phyloP scores from a whole-genome alignment of 2,329 filamentous ascomycete genomes.

The Penicillium verrucosum region DNA sequence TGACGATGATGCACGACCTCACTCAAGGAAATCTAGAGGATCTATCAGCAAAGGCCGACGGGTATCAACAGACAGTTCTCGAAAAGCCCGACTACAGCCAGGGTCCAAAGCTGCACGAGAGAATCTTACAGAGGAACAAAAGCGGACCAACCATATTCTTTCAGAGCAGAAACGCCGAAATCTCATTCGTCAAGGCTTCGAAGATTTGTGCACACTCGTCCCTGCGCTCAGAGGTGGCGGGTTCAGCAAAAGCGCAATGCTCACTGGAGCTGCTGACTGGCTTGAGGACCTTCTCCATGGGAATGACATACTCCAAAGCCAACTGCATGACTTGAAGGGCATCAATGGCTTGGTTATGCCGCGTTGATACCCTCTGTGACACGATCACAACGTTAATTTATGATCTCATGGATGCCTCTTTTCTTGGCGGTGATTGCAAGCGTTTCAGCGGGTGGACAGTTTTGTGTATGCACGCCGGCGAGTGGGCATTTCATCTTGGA shows the following conservation, averaged over 20 bases:
- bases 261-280: constrained; percentile 73
- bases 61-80: constrained; percentile 37
- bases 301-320: constrained; percentile 60
- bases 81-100: constrained; percentile 32
- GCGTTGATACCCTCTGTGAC: constrained; percentile 27
- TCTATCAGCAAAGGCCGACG: constrained; percentile 37
- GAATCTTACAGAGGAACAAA: constrained; percentile 72
- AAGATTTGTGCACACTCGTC: constrained; percentile 72
- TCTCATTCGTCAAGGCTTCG: constrained; percentile 76
- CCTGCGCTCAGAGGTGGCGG: constrained; percentile 70
- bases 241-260: constrained; percentile 77
- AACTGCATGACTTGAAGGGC: constrained; percentile 50
- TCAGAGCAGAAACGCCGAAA: constrained; percentile 85
- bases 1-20: constrained; percentile 34
- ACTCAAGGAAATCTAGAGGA: constrained; percentile 50
- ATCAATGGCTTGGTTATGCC: constrained; percentile 38
- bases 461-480: constrained; percentile 10
- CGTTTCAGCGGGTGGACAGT: constrained; percentile 24
- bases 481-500: constrained; percentile 22
- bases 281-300: constrained; percentile 68
- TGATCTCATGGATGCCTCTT: constrained; percentile 9
- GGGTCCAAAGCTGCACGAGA: constrained; percentile 46
- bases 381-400: constrained; percentile 21
- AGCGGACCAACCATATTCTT: constrained; percentile 79
- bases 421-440: constrained; percentile 15